Base-by-base conservation (phyloP, 495 filamentous ascomycete species). In the Aspergillus nanangensis region DNA sequence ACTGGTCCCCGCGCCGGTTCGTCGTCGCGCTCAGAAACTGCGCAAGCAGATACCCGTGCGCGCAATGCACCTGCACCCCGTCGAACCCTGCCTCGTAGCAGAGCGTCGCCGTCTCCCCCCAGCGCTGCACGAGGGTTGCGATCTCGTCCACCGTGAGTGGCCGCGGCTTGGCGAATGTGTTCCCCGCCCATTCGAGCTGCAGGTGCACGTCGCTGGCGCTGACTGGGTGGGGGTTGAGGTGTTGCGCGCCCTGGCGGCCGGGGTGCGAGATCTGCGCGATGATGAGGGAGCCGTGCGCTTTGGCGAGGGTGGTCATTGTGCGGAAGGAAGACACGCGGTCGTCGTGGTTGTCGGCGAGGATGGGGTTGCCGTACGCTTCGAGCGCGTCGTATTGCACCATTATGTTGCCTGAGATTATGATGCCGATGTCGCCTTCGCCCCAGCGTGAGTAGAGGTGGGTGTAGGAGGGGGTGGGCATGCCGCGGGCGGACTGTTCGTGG, bases 221-320 rank as follows among this genome's bases (percentile, higher is more conserved):
- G 20, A 85, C 61, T 2, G 81, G 77, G 56, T 83, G 43, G 34
- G 55, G 51, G 47, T 82, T 74, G 39, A 81, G 65, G 3, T 35
- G 62, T 7, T 62, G 54, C 8, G 56, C 38, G 15, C 60, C 63
- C 59, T 85, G 79, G 3, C 81, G 77, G 11, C 81, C 81, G 1
- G 80, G 79, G 55, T 84, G 81, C 58, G 67, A 76, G 42, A 84
- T 62, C 55, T 85, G 81, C 4, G 62, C 77, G 20, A 83, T 54
- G 35, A 80, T 59, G 36, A 85, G 59, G 44, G 58, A 62, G 21
- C 80, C 78, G 40, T 79, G 62, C 31, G 59, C 63, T 52, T 78
- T 83, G 25, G 66, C 63, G 5, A 45, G 63, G 0, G 52, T 46
- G 1, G 73, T 79, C 38, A 83, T 52, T 21, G 63, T 57, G 35